A percentile compares a stretch with the other conserved stretches of the same genome.
Evolutionary conservation across 257 asterid species (phyloP).

Genomic region (Solanum acaule): DNA sequence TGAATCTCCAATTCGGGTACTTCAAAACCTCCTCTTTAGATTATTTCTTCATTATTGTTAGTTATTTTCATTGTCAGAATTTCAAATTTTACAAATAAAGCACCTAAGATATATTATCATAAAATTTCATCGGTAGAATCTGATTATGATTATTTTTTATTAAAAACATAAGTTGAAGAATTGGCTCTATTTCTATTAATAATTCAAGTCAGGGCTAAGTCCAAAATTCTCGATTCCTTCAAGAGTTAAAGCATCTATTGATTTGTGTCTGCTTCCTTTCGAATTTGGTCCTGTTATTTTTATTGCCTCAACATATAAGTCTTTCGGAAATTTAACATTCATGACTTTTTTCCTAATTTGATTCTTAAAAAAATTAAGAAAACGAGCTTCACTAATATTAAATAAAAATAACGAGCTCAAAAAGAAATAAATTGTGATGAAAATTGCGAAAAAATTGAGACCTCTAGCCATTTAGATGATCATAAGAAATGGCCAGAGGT

Average conservation of each 20-base stretch:
- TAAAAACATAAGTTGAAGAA: background rate
- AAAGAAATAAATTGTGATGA: background rate
- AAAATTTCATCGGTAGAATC: background rate
- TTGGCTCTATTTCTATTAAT: background rate
- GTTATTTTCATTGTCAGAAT: background rate
- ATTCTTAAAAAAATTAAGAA: background rate
- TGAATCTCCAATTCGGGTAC: too few species aligned
- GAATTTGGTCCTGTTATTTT: conserved; percentile 10
- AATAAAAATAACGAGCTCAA: background rate
- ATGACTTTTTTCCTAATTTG: background rate
- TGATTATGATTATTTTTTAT: background rate
- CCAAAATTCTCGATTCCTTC: conserved; percentile 14
- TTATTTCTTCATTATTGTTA: too few species aligned
- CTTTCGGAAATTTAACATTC: background rate
- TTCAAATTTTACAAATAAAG: background rate
- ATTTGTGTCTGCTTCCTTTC: conserved; percentile 3
- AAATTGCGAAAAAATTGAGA: background rate
- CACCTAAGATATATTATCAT: background rate
- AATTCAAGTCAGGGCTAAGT: conserved; percentile 2
- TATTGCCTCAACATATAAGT: background rate
- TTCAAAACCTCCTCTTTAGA: too few species aligned
- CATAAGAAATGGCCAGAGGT: background rate
- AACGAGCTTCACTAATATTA: background rate
- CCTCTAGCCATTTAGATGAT: background rate
- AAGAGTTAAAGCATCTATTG: background rate